Evolutionary conservation across 495 filamentous ascomycete species (phyloP).

Genomic region (Bathelium albidoporum): DNA sequence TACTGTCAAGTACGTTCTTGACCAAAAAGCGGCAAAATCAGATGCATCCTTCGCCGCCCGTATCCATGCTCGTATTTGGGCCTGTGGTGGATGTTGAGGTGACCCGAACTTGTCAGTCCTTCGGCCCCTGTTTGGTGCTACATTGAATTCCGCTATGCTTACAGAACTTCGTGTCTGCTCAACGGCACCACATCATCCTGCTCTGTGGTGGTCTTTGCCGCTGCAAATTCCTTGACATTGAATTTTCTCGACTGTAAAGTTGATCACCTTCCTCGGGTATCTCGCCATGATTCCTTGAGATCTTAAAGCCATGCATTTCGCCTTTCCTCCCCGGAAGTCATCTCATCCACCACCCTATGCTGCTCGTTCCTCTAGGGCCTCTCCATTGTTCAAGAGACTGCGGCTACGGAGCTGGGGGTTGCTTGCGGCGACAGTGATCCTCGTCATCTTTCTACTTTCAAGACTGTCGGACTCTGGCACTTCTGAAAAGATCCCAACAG

Average conservation of each 20-base stretch:
- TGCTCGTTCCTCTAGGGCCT: conserved; percentile 41
- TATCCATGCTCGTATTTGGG: background rate
- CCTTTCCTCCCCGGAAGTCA: conserved; percentile 72
- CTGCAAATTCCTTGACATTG: background rate
- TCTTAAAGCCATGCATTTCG: conserved; percentile 65
- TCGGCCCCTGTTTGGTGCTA: background rate
- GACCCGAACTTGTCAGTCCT: background rate
- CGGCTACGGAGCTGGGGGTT: conserved; percentile 55
- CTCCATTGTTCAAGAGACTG: conserved; percentile 49
- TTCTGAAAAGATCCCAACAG: conserved; percentile 42
- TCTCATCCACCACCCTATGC: conserved; percentile 55
- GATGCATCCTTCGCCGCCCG: background rate
- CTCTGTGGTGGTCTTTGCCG: background rate
- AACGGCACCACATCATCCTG: background rate
- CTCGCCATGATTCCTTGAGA: background rate
- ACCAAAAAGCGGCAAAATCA: too few relatives aligned
- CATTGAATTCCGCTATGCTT: background rate
- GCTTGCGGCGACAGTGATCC: conserved; percentile 43
- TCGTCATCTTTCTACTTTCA: conserved; percentile 54
- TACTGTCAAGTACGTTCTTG: too few relatives aligned
- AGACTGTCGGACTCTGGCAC: conserved; percentile 35
- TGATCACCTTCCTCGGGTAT: background rate
- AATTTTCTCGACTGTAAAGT: background rate
- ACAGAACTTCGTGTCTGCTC: background rate
- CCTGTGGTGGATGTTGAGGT: background rate